Percentiles rank a stretch among this genome's conserved stretches.
Conservation (phyloP, 306 rosid species). For the Psophocarpus tetragonolobus region DNA sequence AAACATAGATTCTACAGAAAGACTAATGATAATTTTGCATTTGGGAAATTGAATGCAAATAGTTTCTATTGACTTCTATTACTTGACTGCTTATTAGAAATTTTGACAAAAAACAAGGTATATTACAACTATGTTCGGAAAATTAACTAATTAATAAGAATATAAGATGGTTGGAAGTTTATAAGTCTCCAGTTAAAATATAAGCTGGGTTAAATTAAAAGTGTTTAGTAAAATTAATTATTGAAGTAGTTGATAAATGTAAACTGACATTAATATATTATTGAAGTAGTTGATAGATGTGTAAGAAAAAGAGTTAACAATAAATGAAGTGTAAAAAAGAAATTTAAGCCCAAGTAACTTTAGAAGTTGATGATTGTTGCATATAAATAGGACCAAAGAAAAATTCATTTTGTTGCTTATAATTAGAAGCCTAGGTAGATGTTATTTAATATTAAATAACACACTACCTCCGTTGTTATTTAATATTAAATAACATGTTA, state of each 20-base stretch:
- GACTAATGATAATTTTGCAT: background rate
- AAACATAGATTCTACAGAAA: slow-evolving; percentile 4
- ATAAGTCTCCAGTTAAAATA: background rate
- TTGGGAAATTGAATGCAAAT: background rate
- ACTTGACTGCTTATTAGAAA: slow-evolving; percentile 3
- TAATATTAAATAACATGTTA: too few species aligned
- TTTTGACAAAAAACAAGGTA: background rate
- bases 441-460: too few species aligned
- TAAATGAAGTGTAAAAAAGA: too few species aligned
- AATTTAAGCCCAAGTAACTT: too few species aligned
- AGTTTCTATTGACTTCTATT: background rate
- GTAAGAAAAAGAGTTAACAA: too few species aligned
- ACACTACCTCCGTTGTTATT: too few species aligned
- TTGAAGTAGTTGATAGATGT: too few species aligned
- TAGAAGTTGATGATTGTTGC: too few species aligned
- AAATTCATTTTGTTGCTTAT: too few species aligned
- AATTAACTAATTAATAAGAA: background rate
- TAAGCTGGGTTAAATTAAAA: background rate
- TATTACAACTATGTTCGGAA: background rate
- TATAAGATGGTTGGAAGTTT: background rate
- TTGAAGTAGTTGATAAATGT: background rate
- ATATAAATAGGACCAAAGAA: too few species aligned
- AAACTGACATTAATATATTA: background rate
- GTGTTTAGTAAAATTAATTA: background rate
- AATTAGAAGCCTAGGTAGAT: too few species aligned